Percentiles rank a stretch among this genome's conserved stretches.
phyloP scores from a whole-genome alignment of 2,329 filamentous ascomycete genomes.

The Scedosporium dehoogii region DNA sequence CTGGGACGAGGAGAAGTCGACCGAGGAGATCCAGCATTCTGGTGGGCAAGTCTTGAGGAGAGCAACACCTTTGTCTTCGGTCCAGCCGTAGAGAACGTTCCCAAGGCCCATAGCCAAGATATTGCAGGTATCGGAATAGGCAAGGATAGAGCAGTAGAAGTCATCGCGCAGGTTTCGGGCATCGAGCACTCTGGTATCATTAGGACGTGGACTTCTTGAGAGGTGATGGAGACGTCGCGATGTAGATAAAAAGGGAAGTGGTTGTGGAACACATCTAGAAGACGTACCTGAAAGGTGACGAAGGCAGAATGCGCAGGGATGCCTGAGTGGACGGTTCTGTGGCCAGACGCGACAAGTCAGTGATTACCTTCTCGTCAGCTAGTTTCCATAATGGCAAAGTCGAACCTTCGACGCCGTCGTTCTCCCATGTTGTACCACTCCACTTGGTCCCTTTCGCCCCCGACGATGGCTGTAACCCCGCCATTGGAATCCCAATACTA shows the following conservation, averaged over 20 bases:
- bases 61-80: constrained; percentile 60
- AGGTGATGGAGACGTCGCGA: too few species aligned
- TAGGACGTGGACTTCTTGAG: constrained; percentile 14
- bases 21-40: constrained; percentile 58
- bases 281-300: constrained; percentile 10
- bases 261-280: background rate
- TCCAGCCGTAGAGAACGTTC: constrained; percentile 79
- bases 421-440: constrained; percentile 31
- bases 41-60: constrained; percentile 32
- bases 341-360: background rate
- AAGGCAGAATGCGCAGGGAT: constrained; percentile 6
- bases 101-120: constrained; percentile 78
- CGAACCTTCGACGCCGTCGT: constrained; percentile 9
- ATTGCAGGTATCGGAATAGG: constrained; percentile 66
- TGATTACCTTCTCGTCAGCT: background rate
- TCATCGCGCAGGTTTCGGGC: constrained; percentile 85
- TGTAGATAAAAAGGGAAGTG: background rate
- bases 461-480: constrained; percentile 12
- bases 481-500: constrained; percentile 16
- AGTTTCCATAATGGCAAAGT: background rate
- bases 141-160: constrained; percentile 87
- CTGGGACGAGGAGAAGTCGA: constrained; percentile 77
- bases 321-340: constrained; percentile 9
- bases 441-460: constrained; percentile 23
- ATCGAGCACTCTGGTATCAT: constrained; percentile 60